Evolutionary conservation across 352 stramenopile genomes (phyloP).

Genomic region (Phytopythium vexans): DNA sequence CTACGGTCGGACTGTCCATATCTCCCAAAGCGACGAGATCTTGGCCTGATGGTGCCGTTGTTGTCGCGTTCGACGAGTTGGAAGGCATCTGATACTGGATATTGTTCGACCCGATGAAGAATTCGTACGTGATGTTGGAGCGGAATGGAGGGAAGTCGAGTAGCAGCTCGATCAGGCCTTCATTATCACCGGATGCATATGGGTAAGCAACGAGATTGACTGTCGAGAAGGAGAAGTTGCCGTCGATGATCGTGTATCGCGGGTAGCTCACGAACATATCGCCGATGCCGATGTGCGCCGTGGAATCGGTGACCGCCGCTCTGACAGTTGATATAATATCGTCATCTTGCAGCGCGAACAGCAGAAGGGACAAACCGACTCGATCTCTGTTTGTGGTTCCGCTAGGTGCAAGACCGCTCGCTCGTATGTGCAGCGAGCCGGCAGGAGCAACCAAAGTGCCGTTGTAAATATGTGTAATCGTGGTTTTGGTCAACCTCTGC

Average conservation of each 20-base stretch:
- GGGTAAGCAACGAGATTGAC: conserved; percentile 1
- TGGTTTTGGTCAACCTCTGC: too few species aligned
- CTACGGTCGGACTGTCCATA: not conserved
- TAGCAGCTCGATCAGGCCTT: conserved; percentile 13
- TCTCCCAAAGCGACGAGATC: not conserved
- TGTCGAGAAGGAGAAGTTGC: not conserved
- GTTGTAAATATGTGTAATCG: too few species aligned
- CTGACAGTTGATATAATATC: conserved; percentile 7
- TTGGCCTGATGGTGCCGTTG: too few species aligned
- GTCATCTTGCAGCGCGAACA: conserved; percentile 10
- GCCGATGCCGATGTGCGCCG: conserved; percentile 5
- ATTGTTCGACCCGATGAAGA: conserved; percentile 5
- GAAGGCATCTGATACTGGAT: not conserved
- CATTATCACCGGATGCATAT: conserved; percentile 9
- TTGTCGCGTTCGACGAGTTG: not conserved
- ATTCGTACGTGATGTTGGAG: not conserved
- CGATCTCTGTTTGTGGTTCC: too few species aligned
- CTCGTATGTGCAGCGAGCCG: too few species aligned
- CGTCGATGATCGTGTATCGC: not conserved
- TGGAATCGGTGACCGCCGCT: not conserved
- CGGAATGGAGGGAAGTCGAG: not conserved
- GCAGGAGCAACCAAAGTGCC: not conserved
- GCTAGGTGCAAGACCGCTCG: too few species aligned
- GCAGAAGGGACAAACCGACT: conserved; percentile 10
- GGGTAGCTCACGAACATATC: conserved; percentile 15